Evolutionary conservation across 139 green algal genomes (phyloP).

Genomic region (Cymbomonas tetramitiformis): DNA sequence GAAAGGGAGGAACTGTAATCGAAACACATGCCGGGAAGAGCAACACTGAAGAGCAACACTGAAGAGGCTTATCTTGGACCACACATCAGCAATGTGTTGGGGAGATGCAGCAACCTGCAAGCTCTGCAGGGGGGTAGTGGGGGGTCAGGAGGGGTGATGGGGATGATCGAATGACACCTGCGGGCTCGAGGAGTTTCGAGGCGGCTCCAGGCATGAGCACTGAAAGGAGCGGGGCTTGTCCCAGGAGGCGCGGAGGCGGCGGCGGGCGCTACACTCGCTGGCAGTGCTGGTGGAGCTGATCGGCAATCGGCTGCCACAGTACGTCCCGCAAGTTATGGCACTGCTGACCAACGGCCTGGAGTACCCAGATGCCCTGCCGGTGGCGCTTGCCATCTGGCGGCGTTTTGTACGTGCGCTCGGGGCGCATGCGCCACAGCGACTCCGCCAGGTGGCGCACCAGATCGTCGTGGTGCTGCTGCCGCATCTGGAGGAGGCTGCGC

Average conservation of each 20-base stretch:
- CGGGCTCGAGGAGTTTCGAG: too few species aligned
- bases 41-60: too few species aligned
- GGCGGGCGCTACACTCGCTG: background rate
- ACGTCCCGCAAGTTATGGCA: constrained; percentile 13
- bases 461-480: constrained; percentile 15
- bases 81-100: too few species aligned
- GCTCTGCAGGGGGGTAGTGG: too few species aligned
- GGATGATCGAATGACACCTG: too few species aligned
- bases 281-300: constrained; percentile 11
- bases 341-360: constrained; percentile 5
- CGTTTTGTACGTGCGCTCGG: constrained; percentile 1
- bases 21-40: too few species aligned
- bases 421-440: background rate
- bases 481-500: background rate
- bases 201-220: too few species aligned
- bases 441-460: background rate
- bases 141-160: too few species aligned
- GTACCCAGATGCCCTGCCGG: background rate
- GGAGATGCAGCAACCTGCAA: too few species aligned
- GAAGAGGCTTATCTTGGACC: too few species aligned
- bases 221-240: too few species aligned
- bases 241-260: background rate
- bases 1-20: too few species aligned
- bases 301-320: constrained; percentile 3
- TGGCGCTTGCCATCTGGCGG: background rate